Evolutionary conservation across 140 eudicot genomes (phyloP), one percentile per base, ranked within the genome.

Genomic region (Anethum foeniculum): DNA sequence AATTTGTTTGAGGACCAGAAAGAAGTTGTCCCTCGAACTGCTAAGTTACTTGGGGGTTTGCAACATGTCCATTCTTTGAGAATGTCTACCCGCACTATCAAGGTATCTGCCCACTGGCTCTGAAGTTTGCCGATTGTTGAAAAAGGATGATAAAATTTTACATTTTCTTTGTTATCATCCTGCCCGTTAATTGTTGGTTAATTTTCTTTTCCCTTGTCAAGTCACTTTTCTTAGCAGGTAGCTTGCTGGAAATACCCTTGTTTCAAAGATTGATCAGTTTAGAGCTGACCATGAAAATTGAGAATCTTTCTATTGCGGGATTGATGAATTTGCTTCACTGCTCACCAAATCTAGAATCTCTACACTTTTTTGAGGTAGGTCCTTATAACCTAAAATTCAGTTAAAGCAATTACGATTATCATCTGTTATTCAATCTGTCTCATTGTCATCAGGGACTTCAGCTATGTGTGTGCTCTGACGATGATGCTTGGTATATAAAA

Each of bases 301-400:
- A 49, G 77, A 62, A 82, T 64, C 83, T 79, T 28, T 80, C 85
- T 3, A 62, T 89, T 77, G 73, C 74, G 27, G 60, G 30, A 73
- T 21, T 90, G 79, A 75, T 90, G 84, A 65, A 86, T 67, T 80
- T 92, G 52, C 89, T 92, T 32, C 82, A 64, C 28, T 54, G 78
- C 75, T 83, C 89, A 75, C 95, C 95, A 27, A 77, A 73, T 71
- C 79, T 92, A 46, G 86, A 90, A 54, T 82, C 81, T n/a, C 74
- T 92, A 56, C 38, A 79, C 73, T 83, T 92, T 65, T 58, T 79
- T 23, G 86, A 90, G 95, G 97, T 79, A 79, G 28, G 73, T 82
- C 48, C 75, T 38, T 77, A n/a, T 5, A 19, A 48, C 81, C 19
- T 64, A 3, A 41, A 76, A 82, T 14, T 65, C 18, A 34, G 10